Evolutionary conservation across 805 yeast species (phyloP).

Genomic region (Metschnikowia henanensis): DNA sequence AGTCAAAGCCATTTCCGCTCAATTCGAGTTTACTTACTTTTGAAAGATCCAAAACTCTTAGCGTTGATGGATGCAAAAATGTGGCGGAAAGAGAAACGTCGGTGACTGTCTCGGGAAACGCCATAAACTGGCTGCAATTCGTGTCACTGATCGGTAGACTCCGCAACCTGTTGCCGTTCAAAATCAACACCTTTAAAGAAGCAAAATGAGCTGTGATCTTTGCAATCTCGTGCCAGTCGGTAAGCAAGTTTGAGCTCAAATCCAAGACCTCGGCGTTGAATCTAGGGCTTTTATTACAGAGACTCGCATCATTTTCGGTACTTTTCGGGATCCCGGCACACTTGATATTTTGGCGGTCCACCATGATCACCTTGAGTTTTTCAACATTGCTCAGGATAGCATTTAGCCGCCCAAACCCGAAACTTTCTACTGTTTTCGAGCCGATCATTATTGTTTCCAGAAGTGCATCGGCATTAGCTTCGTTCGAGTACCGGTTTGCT

Average conservation of each 20-base stretch:
- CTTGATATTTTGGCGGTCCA: conserved; percentile 44
- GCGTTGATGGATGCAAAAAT: conserved; percentile 13
- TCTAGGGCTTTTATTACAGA: background rate
- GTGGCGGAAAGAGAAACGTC: conserved; percentile 30
- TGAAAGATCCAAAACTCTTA: conserved; percentile 34
- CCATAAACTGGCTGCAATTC: no score
- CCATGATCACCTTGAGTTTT: conserved; percentile 47
- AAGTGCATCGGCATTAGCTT: conserved; percentile 17
- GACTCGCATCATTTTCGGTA: background rate
- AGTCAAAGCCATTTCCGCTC: conserved; percentile 34
- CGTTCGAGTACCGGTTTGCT: conserved; percentile 43
- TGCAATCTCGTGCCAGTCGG: conserved; percentile 27
- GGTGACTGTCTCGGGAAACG: conserved; percentile 13
- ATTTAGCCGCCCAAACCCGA: conserved; percentile 63
- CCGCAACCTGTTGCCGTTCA: conserved; percentile 55
- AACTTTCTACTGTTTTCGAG: conserved; percentile 55
- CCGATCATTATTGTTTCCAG: conserved; percentile 47
- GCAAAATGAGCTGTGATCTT: conserved; percentile 37
- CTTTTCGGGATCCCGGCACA: conserved; percentile 2
- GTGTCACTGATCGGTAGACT: background rate
- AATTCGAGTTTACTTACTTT: conserved; percentile 30
- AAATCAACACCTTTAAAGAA: conserved; percentile 39
- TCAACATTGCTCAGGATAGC: conserved; percentile 47
- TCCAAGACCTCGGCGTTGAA: conserved; percentile 12
- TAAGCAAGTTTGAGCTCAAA: conserved; percentile 16